Evolutionary conservation across 1,284 basidiomycete genomes (phyloP), one percentile per base, ranked within the genome.

Genomic region (Dichomitus squalens): DNA sequence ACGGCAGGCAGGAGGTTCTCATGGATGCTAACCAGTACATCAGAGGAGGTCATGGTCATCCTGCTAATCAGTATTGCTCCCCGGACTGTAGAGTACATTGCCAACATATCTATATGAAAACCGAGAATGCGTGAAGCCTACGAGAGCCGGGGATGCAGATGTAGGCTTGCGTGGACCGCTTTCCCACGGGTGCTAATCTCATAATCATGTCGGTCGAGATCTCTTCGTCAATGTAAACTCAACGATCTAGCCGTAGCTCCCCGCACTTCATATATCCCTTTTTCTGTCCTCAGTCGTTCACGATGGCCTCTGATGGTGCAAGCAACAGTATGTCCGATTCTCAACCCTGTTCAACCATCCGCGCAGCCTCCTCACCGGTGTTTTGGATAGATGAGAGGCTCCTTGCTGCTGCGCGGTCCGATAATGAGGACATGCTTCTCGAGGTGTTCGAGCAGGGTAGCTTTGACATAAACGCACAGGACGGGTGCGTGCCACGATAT

Each of bases 401-500:
- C 48, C 75, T 93, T 34, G 85, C 85, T 9, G 91, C 91, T 20
- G 91, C 90, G 23, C 85, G 90, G 68, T 70, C 73, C 31, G 92
- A 94, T 74, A 87, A 91, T 72, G 86, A 87, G 66, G 88, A 89
- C 7, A 69, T 90, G 60, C 69, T 93, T 20, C 66, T 81, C 4
- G 83, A 87, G 53, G 77, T 90, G 5, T 82, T 93, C 44, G 75
- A 84, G 33, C 60, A 82, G 46, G 80, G 78, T 6, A 68, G 68
- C 14, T 85, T 85, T 61, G 84, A 93, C 69, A 87, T 94, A 61
- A 95, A 95, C 71, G 85, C 78, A 64, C 78, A 80, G 66, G 91
- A 94, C 69, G 90, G 90, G 90, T 91, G 63, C 60, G 85, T 38
- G 20, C 11, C 23, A 21, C 25, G 29, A 16, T 41, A 46, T 11